Base-by-base conservation (phyloP, 2,329 filamentous ascomycete genomes). In the Plenodomus biglobosus region DNA sequence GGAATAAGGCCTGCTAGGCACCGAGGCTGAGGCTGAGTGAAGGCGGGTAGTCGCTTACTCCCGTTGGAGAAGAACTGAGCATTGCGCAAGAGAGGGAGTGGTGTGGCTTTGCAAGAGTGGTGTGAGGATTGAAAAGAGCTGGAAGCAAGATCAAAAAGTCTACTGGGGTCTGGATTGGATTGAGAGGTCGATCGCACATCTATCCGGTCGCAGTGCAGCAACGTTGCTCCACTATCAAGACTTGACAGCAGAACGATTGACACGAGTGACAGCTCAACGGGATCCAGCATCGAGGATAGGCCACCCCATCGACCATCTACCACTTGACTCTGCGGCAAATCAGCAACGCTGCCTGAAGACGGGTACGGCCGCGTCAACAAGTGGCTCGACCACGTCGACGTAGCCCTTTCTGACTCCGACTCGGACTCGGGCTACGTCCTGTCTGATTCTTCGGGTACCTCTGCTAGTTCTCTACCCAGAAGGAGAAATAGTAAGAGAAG, bases 401-500 rank as follows among this genome's bases (percentile, higher is more conserved):
- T 61, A 52, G 54, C 56, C 50, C 56, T 48, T 44, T 55, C 53
- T 38, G 55, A 35, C 49, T 59, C 58, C 47, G 48, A 56, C 48
- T 55, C 52, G 49, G 56, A 52, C 46, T 58, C 55, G 53, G 56
- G 49, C 43, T 61, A 55, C 55, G 47, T 53, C 53, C 40, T 46
- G 44, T 53, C 59, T 45, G 52, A 59, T 45, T 42, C 51, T 47
- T 55, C 61, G 8, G 51, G 48, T 43, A 44, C 51, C 37, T 58
- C 61, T 47, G 61, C 64, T 32, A 52, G 50, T 45, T 48, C 48
- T 39, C 45, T 53, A 42, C 40, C 55, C 40, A 56, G 47, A 39
- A 47, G 44, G 30, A 55, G 45, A 44, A 56, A 32, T 15, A 32
- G 27, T 15, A 32, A 52, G 42, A 48, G 48, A 42, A 48, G 43